Base-by-base conservation (phyloP, 2,329 filamentous ascomycete genomes). In the Scorias spongiosa region DNA sequence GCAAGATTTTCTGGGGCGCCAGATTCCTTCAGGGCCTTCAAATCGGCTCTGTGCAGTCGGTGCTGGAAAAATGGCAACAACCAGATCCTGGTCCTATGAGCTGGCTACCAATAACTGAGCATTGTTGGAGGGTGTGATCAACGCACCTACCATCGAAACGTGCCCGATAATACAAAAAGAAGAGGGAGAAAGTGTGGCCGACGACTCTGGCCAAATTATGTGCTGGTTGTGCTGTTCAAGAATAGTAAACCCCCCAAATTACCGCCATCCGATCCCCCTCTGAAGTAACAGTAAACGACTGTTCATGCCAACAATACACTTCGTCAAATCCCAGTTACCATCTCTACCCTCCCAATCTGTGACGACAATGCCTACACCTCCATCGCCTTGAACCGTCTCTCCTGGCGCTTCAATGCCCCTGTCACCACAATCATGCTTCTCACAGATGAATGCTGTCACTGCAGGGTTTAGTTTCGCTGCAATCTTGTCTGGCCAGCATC, bases 401-500 rank as follows among this genome's bases (percentile, higher is more conserved):
- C 57, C 51, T 48, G 51, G 44, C 10, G 43, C 55, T 15, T 56
- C 50, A 5, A 52, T 34, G 7, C 49, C 53, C 41, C 54, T 45
- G 18, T 54, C 49, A 29, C 55, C 55, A 48, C 63, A 48, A 48
- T 64, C 64, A 55, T 78, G 74, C 45, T 64, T 69, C 48, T 64
- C 62, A 51, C 74, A 76, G 42, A 80, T 56, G 59, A 75, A 76
- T 48, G 72, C 68, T 37, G 74, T 67, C n/a, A 72, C 74, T 2
- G 80, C 78, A 14, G 88, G 84, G 66, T 96, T 96, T 41, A 94
- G 72, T 66, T 83, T 85, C 15, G 78, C 80, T 1, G 91, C 89
- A 60, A 98, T 85, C 57, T 76, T 81, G 63, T 94, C 88, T 0
- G 91, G 91, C 91, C 91, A 98, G 63, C 87, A 94, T 44, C 76